Base-by-base conservation (phyloP, 2,329 filamentous ascomycete species). In the Diaporthe velutina region DNA sequence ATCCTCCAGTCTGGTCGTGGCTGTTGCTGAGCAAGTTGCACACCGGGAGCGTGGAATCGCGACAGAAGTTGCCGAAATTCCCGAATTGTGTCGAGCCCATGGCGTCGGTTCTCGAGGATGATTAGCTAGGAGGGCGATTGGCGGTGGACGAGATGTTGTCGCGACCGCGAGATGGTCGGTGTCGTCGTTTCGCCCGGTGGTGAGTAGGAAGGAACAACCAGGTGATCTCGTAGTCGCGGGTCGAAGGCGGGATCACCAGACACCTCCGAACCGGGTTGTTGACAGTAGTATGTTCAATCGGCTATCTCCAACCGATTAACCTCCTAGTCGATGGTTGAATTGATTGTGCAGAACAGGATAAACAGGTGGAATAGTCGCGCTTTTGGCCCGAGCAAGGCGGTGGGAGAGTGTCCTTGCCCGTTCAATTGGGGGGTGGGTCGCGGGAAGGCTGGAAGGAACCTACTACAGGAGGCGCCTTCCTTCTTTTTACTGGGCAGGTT, bases 1-100 rank as follows among this genome's bases (percentile, higher is more conserved):
- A 88, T 76, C 83, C 80, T 82, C 92, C 85, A 78, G 85, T 84
- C 81, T 93, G 91, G 83, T 90, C 87, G 84, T 93, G 87, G 79
- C 84, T 83, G 78, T 86, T 79, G 77, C 89, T 87, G 80, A 96
- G 91, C 79, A 98, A 89, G 92, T 96, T 96, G 88, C 94, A 97
- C 80, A 96, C 88, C 72, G 94, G 94, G 80, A 96, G 88, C 74
- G 94, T 96, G 80, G 94, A 94, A 86, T 96, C 94, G 82, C 90
- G 93, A 88, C 94, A 97, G 83, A 97, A 96, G 82, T 93, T 86
- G 80, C 89, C 82, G 78, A 92, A 92, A 79, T 91, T 90, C 76
- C 90, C 90, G 82, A 91, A 92, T 71, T 89, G 85, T 77, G 90
- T 91, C 76, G 88, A 90, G 78, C 89, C 90, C 90, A 91, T 72